phyloP scores from a whole-genome alignment of 164 flowering plant species.

The Houttuynia cordata region DNA sequence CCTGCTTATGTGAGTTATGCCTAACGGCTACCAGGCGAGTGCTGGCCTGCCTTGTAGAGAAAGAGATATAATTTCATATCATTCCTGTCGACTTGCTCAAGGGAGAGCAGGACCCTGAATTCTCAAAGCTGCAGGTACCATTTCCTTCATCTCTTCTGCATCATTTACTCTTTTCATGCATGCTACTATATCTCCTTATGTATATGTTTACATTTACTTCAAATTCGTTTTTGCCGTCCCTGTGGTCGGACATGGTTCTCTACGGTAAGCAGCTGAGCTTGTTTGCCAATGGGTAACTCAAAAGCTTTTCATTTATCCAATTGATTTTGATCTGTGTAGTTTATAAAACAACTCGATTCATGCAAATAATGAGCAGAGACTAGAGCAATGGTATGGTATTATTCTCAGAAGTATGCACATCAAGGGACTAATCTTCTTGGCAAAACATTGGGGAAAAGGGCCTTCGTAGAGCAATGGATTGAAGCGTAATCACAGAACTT shows the following conservation, averaged over 20 bases:
- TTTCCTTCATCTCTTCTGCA: background rate
- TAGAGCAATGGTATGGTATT: conserved; percentile 36
- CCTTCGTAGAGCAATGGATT: conserved; percentile 33
- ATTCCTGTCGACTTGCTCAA: conserved; percentile 34
- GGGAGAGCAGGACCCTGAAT: conserved; percentile 37
- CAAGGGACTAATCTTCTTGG: conserved; percentile 35
- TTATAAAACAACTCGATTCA: no score
- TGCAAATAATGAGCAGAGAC: conserved; percentile 19
- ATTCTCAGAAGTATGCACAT: conserved; percentile 30
- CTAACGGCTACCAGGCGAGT: conserved; percentile 33
- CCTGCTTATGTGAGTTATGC: conserved; percentile 24
- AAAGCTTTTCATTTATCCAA: no score
- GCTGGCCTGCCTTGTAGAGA: conserved; percentile 33
- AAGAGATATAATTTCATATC: conserved; percentile 33
- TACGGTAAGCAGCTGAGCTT: no score
- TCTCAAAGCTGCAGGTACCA: conserved; percentile 32
- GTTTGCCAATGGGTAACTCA: no score
- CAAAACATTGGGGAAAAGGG: conserved; percentile 30
- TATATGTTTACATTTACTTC: background rate
- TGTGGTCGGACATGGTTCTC: conserved; percentile 9
- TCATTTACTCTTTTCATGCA: background rate
- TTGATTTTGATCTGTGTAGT: no score
- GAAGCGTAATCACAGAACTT: conserved; percentile 33
- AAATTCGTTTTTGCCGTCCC: conserved; percentile 5
- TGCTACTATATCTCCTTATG: no score